Conservation (phyloP, 2,329 filamentous ascomycete genomes). For the Aspergillus proliferans region DNA sequence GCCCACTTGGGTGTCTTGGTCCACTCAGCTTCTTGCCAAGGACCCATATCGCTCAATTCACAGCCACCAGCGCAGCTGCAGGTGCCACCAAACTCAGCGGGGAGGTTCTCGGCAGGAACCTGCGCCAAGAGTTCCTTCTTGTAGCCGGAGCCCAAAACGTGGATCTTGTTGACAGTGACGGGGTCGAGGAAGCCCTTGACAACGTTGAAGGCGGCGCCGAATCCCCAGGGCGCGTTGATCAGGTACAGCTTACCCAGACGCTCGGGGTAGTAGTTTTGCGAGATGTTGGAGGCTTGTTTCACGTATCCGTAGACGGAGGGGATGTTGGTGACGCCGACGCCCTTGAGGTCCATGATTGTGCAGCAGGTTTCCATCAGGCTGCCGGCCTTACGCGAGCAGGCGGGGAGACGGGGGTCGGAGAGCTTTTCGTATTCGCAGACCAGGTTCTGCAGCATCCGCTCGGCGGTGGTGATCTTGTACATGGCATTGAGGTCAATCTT, state of each 20-base stretch:
- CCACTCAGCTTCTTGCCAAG: constrained; percentile 59
- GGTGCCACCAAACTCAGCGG: constrained; percentile 73
- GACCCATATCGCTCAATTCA: constrained; percentile 78
- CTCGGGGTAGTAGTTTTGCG: constrained; percentile 99
- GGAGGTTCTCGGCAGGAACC: constrained; percentile 83
- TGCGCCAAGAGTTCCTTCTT: constrained; percentile 77
- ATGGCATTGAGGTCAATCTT: constrained; percentile 85
- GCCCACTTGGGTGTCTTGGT: constrained; percentile 40
- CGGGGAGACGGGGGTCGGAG: constrained; percentile 83
- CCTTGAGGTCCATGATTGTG: constrained; percentile 97
- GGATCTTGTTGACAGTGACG: constrained; percentile 92
- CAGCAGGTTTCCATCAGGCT: constrained; percentile 94
- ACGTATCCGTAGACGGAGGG: constrained; percentile 85
- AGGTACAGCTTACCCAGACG: constrained; percentile 91
- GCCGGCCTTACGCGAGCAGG: constrained; percentile 86
- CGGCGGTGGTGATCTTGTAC: constrained; percentile 84
- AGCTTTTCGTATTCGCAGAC: constrained; percentile 98
- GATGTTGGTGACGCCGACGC: constrained; percentile 76
- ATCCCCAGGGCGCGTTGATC: constrained; percentile 97
- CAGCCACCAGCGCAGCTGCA: constrained; percentile 82
- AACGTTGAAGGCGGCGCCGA: constrained; percentile 75
- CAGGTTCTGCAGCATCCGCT: constrained; percentile 94
- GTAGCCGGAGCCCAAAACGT: constrained; percentile 77
- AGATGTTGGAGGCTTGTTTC: constrained; percentile 75
- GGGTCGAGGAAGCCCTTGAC: constrained; percentile 95